Evolutionary conservation across 495 filamentous ascomycete genomes (phyloP).

Genomic region (Neurospora hispaniola): DNA sequence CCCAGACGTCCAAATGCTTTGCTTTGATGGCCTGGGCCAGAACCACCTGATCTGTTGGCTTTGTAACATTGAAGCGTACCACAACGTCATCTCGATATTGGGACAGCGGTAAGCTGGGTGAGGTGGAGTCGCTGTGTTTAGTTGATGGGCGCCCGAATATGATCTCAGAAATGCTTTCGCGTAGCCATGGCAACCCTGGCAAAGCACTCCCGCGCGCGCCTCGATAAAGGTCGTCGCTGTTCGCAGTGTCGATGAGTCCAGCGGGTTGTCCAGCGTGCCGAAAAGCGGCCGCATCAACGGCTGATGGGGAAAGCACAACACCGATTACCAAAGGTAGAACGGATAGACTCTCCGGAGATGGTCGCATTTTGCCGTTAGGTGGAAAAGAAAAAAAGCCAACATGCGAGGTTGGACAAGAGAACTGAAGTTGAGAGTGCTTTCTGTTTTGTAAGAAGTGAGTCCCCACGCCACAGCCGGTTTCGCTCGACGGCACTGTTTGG

Average conservation of each 20-base stretch:
- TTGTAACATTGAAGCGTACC: conserved; percentile 72
- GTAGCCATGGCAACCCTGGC: conserved; percentile 42
- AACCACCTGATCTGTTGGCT: conserved; percentile 56
- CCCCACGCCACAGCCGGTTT: not conserved
- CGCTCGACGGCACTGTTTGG: not conserved
- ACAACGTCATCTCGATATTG: conserved; percentile 77
- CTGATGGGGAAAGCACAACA: conserved; percentile 16
- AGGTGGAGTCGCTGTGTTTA: conserved; percentile 6
- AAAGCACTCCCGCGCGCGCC: conserved; percentile 15
- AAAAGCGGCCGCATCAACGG: conserved; percentile 11
- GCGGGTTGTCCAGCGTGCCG: conserved; percentile 1
- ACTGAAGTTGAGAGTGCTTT: not conserved
- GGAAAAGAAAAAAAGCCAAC: not conserved
- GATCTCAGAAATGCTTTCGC: conserved; percentile 52
- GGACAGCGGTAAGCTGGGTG: conserved; percentile 39
- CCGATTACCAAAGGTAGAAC: conserved; percentile 12
- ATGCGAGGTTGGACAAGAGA: not conserved
- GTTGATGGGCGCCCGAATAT: conserved; percentile 46
- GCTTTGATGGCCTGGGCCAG: conserved; percentile 63
- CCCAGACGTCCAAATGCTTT: conserved; percentile 85
- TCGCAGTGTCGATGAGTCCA: not conserved
- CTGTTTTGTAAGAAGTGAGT: not conserved
- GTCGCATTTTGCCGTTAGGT: conserved; percentile 19
- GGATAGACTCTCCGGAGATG: conserved; percentile 1
- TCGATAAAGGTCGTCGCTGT: not conserved